phyloP scores from a whole-genome alignment of 2,329 filamentous ascomycete genomes.

The Hymenoscyphus fructigenus region DNA sequence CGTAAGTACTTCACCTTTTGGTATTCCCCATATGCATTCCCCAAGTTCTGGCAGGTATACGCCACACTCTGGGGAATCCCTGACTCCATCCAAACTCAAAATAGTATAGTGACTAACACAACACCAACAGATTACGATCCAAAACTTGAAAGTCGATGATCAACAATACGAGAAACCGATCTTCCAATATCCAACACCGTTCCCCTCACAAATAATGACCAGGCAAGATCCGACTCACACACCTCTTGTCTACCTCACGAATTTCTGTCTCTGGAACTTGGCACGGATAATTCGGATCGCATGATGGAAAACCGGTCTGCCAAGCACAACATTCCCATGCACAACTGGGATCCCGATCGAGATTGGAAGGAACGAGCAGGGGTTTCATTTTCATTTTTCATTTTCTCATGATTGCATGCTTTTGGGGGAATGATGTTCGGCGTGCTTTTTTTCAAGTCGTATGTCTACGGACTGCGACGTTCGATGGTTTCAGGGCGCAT shows the following conservation, averaged over 20 bases:
- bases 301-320: neutral
- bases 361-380: neutral
- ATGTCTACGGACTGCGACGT: constrained; percentile 28
- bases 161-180: neutral
- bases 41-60: neutral
- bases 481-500: constrained; percentile 10
- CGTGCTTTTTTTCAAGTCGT: constrained; percentile 19
- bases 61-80: constrained; percentile 4
- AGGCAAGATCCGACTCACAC: constrained; percentile 21
- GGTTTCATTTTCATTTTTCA: neutral
- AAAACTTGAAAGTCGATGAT: neutral
- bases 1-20: neutral
- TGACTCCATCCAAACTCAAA: neutral
- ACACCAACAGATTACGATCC: neutral
- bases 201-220: neutral
- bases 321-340: neutral
- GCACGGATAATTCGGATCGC: constrained; percentile 23
- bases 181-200: neutral
- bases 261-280: constrained; percentile 15
- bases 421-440: neutral
- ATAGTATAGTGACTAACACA: neutral
- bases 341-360: neutral
- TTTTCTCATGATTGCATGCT: neutral
- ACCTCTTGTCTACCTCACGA: constrained; percentile 12
- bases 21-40: too few relatives aligned